Conservation (phyloP, 352 stramenopile species). For the Pythium angustatum region DNA sequence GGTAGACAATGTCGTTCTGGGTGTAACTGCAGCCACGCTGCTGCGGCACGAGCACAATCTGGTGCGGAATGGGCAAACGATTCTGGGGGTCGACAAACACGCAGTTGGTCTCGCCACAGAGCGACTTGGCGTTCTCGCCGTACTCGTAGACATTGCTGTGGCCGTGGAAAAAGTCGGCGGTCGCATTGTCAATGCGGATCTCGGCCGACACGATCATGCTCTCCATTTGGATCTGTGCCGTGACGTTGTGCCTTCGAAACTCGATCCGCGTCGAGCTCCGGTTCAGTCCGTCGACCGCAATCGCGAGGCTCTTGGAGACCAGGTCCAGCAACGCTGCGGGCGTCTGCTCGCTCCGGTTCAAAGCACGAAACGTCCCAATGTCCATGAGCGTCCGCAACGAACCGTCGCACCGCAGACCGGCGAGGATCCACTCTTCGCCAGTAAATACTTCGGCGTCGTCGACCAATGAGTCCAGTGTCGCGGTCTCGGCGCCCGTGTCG, state of each 20-base stretch:
- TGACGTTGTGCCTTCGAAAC: slow-evolving; percentile 14
- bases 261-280: neutral
- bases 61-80: slow-evolving; percentile 29
- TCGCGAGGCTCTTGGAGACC: slow-evolving; percentile 4
- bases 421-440: neutral
- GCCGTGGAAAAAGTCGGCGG: neutral
- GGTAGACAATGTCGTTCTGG: slow-evolving; percentile 33
- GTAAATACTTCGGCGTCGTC: neutral
- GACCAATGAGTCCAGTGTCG: neutral
- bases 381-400: slow-evolving; percentile 9
- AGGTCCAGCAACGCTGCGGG: neutral
- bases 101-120: slow-evolving; percentile 36
- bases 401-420: neutral
- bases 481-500: neutral
- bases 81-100: slow-evolving; percentile 40
- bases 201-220: slow-evolving; percentile 10
- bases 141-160: slow-evolving; percentile 1
- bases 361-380: slow-evolving; percentile 1
- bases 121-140: slow-evolving; percentile 31
- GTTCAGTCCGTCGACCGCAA: neutral
- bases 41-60: slow-evolving; percentile 42
- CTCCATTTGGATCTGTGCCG: slow-evolving; percentile 21
- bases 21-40: slow-evolving; percentile 36
- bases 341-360: neutral
- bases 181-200: slow-evolving; percentile 6